Evolutionary conservation across 805 yeast genomes (phyloP), one percentile per base, ranked within the genome.

Genomic region (Pichia occidentalis): DNA sequence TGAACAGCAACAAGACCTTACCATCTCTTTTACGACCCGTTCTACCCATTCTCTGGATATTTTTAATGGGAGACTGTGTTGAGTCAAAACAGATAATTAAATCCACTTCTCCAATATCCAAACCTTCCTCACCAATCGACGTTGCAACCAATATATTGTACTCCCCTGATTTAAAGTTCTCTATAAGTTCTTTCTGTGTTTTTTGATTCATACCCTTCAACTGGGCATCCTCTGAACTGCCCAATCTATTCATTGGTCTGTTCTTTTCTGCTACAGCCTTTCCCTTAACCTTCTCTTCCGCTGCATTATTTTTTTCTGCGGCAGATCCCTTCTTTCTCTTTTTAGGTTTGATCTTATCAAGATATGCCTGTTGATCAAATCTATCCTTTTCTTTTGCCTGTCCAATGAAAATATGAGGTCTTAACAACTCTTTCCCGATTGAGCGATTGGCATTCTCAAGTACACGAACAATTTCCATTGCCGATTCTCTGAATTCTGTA

Each of bases 81-180:
- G 95, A 85, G 53, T 92, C 98, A 60, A 77, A 92, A 54, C 96
- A 88, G 7, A 92, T 70, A 48, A 92, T 90, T 50, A 92, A 57
- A 59, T 92, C 98, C 37, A 92, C 99, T 56, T 94, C 97, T 23
- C 98, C 98, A 48, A 92, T 94, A 65, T 92, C 98, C 47, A 92
- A 69, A 31, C 99, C 99, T 66, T 92, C 99, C 57, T 92, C 99
- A 32, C 97, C 99, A 54, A 92, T 90, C 0, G 96, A 87, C 0
- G 99, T 92, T 4, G 97, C 96, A 5, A 92, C 95, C 16, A 92
- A 63, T 7, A 85, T 77, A 53, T 92, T 94, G 51, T 75, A 74
- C 1, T 60, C 67, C 7, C 95, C 96, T 0, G 59, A 52, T 50
- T 80, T 84, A 61, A 92, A 92, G 40, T 78, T 68, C 22, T 71